A percentile compares a stretch with the other conserved stretches of the same genome.
These are phyloP conservation scores for Pichia sp. DNA, from an alignment of 1,139 yeast species.

Conservation along the genomic window DNA sequence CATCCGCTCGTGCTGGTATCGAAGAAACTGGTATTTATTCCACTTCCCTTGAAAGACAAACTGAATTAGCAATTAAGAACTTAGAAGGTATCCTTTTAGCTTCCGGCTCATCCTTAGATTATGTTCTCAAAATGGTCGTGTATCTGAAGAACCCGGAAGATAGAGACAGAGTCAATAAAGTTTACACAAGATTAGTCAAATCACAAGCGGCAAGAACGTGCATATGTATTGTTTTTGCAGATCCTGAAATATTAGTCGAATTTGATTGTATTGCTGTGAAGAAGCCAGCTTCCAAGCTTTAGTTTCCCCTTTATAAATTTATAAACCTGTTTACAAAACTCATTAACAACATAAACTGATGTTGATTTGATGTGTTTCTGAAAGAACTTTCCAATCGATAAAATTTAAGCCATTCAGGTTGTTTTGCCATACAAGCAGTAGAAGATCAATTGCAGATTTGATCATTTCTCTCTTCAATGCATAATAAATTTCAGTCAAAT, in stretches of 20 bases:
- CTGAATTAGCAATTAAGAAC: conserved; percentile 42
- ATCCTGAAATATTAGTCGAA: conserved; percentile 40
- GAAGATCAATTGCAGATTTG: conserved; percentile 8
- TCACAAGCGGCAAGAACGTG: conserved; percentile 57
- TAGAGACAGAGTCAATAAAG: conserved; percentile 44
- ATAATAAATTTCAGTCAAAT: conserved; percentile 4
- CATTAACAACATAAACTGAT: conserved; percentile 6
- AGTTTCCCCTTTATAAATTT: not conserved
- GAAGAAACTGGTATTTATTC: conserved; percentile 27
- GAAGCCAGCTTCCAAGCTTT: conserved; percentile 27
- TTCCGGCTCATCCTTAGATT: conserved; percentile 47
- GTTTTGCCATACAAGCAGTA: conserved; percentile 14
- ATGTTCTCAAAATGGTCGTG: conserved; percentile 50
- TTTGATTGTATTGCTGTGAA: conserved; percentile 35
- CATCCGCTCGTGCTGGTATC: conserved; percentile 41
- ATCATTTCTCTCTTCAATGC: conserved; percentile 12
- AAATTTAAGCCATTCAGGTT: conserved; percentile 12
- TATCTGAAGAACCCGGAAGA: conserved; percentile 47
- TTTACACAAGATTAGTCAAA: conserved; percentile 46
- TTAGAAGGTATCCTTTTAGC: conserved; percentile 42
- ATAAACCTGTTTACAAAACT: not conserved
- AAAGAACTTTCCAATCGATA: conserved; percentile 18
- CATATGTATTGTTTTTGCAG: conserved; percentile 46
- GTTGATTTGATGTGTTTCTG: conserved; percentile 2
- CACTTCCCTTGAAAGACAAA: conserved; percentile 32